Percentiles rank a stretch among this genome's conserved stretches.
Conservation (phyloP, 768 basidiomycete species). For the Tulasnella sp. region DNA sequence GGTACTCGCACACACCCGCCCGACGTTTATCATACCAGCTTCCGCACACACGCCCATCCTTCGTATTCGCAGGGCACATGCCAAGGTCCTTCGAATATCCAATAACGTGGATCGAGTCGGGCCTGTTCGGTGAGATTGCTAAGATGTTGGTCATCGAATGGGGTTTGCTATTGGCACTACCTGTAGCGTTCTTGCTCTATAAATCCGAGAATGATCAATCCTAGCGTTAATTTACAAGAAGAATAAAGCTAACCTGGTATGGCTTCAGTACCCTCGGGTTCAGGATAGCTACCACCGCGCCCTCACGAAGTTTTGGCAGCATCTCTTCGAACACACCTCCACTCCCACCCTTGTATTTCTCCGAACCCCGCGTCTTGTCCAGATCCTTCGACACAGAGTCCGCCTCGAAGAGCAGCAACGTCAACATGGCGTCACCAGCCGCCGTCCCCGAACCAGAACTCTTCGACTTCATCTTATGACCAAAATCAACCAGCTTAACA, state of each 20-base stretch:
- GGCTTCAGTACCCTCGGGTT: constrained; percentile 84
- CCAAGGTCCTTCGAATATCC: constrained; percentile 83
- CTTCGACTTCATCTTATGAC: constrained; percentile 29
- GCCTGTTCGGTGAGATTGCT: constrained; percentile 77
- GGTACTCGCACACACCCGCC: constrained; percentile 80
- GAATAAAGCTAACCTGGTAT: constrained; percentile 47
- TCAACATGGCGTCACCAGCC: constrained; percentile 73
- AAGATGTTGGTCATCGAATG: constrained; percentile 76
- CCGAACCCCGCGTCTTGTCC: constrained; percentile 41
- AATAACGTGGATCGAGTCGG: constrained; percentile 68
- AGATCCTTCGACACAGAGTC: constrained; percentile 48
- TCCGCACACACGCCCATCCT: constrained; percentile 71
- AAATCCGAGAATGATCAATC: constrained; percentile 19
- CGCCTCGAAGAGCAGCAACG: constrained; percentile 79
- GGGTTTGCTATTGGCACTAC: constrained; percentile 34
- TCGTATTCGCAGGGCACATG: constrained; percentile 64
- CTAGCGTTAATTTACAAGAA: constrained; percentile 27
- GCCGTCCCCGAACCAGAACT: constrained; percentile 40
- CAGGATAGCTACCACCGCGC: constrained; percentile 80
- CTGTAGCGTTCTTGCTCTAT: not conserved
- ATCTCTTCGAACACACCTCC: constrained; percentile 78
- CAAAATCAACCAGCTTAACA: constrained; percentile 75
- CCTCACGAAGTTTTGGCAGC: constrained; percentile 75
- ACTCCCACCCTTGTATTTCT: constrained; percentile 77
- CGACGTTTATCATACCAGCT: constrained; percentile 88